Conservation (phyloP, 768 basidiomycete species). For the Leucosporidium yakuticum region DNA sequence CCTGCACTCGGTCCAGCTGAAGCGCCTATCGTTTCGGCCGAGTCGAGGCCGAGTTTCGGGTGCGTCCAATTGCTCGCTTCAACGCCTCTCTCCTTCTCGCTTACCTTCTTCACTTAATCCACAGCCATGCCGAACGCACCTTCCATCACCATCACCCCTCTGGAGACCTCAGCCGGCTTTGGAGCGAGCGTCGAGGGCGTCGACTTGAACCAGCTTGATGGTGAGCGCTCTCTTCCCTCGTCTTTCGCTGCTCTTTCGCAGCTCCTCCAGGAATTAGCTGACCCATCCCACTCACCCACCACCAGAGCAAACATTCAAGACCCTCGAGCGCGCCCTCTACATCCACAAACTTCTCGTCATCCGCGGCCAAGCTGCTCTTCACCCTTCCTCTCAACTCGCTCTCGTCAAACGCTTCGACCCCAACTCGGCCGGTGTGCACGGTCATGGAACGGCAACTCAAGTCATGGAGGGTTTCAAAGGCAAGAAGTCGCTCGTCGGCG, state of each 20-base stretch:
- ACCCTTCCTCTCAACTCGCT: not conserved
- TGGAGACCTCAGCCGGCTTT: not conserved
- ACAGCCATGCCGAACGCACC: not conserved
- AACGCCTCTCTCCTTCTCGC: too few species aligned
- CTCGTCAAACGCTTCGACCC: slow-evolving; percentile 1
- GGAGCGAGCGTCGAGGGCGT: slow-evolving; percentile 7
- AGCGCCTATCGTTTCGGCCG: too few species aligned
- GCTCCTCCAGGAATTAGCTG: not conserved
- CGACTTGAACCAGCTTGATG: slow-evolving; percentile 8
- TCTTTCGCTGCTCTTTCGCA: not conserved
- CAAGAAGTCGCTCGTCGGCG: not conserved
- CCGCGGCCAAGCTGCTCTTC: too few species aligned
- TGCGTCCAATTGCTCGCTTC: too few species aligned
- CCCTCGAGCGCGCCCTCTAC: slow-evolving; percentile 7
- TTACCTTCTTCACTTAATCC: not conserved
- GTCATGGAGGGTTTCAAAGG: slow-evolving; percentile 3
- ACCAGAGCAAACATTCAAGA: not conserved
- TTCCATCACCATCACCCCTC: not conserved
- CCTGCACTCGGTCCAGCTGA: too few species aligned
- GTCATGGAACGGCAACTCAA: not conserved
- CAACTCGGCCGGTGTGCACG: not conserved
- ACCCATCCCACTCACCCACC: not conserved
- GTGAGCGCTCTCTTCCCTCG: not conserved
- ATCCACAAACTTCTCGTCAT: slow-evolving; percentile 7
- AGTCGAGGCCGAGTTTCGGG: too few species aligned